These are phyloP conservation scores for Fusarium veterinarium DNA, from an alignment of 2,329 filamentous ascomycete genomes.

Conservation along the genomic window DNA sequence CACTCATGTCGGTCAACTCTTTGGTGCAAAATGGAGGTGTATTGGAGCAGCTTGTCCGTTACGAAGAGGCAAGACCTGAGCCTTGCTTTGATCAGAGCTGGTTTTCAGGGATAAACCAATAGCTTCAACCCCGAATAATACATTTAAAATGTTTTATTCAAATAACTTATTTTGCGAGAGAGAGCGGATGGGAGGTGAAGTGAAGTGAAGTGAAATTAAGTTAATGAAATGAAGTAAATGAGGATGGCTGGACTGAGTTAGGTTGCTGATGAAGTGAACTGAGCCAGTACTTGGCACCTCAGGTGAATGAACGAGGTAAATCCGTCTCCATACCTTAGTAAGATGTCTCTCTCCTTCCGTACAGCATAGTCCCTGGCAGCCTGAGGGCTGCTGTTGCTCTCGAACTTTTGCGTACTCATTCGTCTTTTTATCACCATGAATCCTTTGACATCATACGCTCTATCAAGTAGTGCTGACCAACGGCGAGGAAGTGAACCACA, in stretches of 20 bases:
- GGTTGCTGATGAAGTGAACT: not conserved
- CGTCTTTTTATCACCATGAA: not conserved
- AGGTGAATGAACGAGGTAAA: not conserved
- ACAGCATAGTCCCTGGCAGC: not conserved
- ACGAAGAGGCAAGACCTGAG: not conserved
- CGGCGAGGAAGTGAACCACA: not conserved
- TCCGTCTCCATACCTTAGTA: not conserved
- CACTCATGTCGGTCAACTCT: constrained; percentile 27
- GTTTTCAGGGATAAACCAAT: not conserved
- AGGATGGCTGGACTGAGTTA: not conserved
- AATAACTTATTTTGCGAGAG: not conserved
- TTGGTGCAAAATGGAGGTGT: not conserved
- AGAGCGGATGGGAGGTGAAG: not conserved
- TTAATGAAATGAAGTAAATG: not conserved
- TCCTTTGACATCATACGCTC: constrained; percentile 10
- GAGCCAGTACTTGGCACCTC: not conserved
- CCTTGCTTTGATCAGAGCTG: not conserved
- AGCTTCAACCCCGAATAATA: not conserved
- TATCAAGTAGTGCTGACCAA: not conserved
- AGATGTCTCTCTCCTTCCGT: not conserved
- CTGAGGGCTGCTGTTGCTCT: not conserved
- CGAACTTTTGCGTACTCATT: not conserved
- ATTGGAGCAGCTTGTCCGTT: not conserved
- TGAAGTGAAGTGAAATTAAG: not conserved
- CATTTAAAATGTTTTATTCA: not conserved